Evolutionary conservation across 2,329 filamentous ascomycete genomes (phyloP).

Genomic region (Aspergillus candidus): DNA sequence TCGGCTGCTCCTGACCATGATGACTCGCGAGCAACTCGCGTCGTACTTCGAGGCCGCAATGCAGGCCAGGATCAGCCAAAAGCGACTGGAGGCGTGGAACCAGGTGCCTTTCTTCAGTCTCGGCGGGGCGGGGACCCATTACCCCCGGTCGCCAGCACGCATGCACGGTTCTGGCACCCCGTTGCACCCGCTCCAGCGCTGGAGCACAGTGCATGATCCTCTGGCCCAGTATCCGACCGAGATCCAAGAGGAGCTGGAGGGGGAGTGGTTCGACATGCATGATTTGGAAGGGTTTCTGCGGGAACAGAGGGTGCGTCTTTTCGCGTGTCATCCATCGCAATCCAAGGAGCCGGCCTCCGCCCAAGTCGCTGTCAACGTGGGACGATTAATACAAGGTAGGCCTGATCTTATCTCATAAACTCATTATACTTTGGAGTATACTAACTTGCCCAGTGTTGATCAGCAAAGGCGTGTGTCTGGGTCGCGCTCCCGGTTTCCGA

Average conservation of each 20-base stretch:
- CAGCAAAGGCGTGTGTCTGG: conserved; percentile 17
- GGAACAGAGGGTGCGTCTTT: conserved; percentile 12
- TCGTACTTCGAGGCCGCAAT: conserved; percentile 16
- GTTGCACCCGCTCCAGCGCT: conserved; percentile 6
- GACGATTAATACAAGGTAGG: conserved; percentile 16
- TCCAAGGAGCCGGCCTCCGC: background rate
- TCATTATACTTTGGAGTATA: background rate
- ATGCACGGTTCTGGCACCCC: conserved; percentile 1
- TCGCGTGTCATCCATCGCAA: conserved; percentile 2
- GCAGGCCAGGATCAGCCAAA: conserved; percentile 12
- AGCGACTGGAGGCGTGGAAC: conserved; percentile 15
- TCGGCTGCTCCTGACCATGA: conserved; percentile 16
- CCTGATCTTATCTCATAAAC: background rate
- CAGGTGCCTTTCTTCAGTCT: conserved; percentile 21
- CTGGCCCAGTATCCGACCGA: conserved; percentile 9
- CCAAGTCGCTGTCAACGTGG: conserved; percentile 5
- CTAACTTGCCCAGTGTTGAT: conserved; percentile 16
- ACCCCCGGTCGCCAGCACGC: conserved; percentile 8
- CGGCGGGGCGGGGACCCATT: conserved; percentile 21
- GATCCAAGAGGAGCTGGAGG: conserved; percentile 13
- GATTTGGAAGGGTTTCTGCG: conserved; percentile 19
- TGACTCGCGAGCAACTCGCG: conserved; percentile 13
- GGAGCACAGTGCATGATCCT: conserved; percentile 11
- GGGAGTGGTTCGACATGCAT: conserved; percentile 21
- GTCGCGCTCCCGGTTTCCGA: conserved; percentile 20